Conservation (phyloP, 805 yeast species). For the Sugiyamaella mastotermitis region DNA sequence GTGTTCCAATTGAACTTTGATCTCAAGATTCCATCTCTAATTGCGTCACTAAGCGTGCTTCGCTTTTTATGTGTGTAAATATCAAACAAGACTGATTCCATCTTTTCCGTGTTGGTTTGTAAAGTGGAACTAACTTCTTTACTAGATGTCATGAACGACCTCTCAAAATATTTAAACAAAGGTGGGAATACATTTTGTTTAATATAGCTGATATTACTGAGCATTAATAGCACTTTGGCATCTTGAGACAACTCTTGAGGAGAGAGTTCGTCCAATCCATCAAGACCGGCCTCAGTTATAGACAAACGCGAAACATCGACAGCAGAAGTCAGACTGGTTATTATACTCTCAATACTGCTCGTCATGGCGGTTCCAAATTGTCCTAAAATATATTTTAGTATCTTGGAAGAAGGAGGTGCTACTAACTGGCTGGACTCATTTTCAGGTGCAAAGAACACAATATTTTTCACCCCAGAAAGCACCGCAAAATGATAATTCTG, state of each 20-base stretch:
- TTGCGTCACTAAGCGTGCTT: constrained; percentile 33
- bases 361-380: constrained; percentile 34
- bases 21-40: constrained; percentile 34
- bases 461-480: constrained; percentile 26
- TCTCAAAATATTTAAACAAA: constrained; percentile 45
- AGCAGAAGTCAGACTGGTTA: constrained; percentile 23
- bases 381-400: constrained; percentile 28
- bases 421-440: constrained; percentile 17
- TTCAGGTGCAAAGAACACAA: constrained; percentile 13
- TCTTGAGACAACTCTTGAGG: constrained; percentile 43
- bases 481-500: constrained; percentile 34
- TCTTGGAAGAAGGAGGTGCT: constrained; percentile 30
- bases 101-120: constrained; percentile 38
- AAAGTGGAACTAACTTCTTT: constrained; percentile 40
- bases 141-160: constrained; percentile 41
- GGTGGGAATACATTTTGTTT: constrained; percentile 42
- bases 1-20: constrained; percentile 40
- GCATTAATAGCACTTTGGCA: constrained; percentile 43
- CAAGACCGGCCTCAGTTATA: background rate
- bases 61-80: constrained; percentile 48
- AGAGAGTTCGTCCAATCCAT: constrained; percentile 30
- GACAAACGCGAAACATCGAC: constrained; percentile 3
- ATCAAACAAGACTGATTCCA: constrained; percentile 50
- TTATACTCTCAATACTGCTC: constrained; percentile 27
- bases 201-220: constrained; percentile 49